Percentiles rank a stretch among this genome's conserved stretches.
Evolutionary conservation across 164 flowering plant genomes (phyloP).

Genomic region (Amborella trichopoda): DNA sequence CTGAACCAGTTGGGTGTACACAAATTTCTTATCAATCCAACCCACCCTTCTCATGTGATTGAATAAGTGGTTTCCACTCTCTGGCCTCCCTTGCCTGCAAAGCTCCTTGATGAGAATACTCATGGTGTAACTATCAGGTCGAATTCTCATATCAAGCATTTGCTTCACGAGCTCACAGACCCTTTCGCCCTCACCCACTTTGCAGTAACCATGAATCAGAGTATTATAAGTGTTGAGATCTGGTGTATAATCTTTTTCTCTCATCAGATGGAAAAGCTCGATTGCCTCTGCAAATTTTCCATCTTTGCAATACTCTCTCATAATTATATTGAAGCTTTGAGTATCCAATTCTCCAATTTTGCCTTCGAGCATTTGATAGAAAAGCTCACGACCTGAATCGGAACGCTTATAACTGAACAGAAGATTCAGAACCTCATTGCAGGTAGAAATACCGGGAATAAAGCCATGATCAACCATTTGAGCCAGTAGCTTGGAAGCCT

Average conservation of each 20-base stretch:
- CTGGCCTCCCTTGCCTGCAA: conserved; percentile 13
- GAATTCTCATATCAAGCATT: conserved; percentile 10
- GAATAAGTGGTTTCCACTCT: conserved; percentile 11
- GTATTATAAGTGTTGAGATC: conserved; percentile 11
- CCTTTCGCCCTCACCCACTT: conserved; percentile 9
- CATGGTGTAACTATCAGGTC: conserved; percentile 12
- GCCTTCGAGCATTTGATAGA: conserved; percentile 10
- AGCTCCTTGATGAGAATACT: conserved; percentile 10
- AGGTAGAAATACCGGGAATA: conserved; percentile 2
- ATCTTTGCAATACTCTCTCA: conserved; percentile 8
- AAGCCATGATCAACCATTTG: conserved; percentile 8
- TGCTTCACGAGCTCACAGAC: conserved; percentile 10
- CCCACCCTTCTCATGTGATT: conserved; percentile 14
- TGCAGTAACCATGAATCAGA: conserved; percentile 10
- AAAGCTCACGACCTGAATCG: conserved; percentile 7
- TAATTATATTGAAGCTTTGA: conserved; percentile 8
- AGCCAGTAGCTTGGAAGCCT: conserved; percentile 7
- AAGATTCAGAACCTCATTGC: conserved; percentile 5
- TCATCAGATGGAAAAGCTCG: conserved; percentile 5
- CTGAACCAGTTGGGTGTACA: conserved; percentile 11
- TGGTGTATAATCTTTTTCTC: conserved; percentile 7
- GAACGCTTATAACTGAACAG: conserved; percentile 4
- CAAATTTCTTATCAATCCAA: conserved; percentile 15
- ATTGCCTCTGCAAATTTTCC: conserved; percentile 9
- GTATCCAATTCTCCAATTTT: conserved; percentile 7